phyloP scores from a whole-genome alignment of 2,329 filamentous ascomycete species.

The Trichoderma cornu-damae region DNA sequence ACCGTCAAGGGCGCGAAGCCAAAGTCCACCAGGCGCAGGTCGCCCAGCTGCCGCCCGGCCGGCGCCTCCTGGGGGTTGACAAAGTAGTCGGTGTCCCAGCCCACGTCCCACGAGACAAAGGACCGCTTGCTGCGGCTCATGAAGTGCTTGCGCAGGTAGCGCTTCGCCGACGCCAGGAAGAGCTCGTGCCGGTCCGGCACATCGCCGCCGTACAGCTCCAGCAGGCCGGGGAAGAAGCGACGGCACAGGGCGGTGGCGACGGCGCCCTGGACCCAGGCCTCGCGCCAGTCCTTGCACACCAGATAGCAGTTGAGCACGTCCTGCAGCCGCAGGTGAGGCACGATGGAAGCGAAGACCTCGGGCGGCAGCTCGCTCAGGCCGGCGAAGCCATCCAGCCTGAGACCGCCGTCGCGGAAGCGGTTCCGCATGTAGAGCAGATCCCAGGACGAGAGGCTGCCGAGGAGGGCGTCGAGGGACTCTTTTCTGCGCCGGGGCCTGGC shows the following conservation, averaged over 20 bases:
- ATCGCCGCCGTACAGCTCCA: conserved; percentile 19
- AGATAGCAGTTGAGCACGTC: conserved; percentile 26
- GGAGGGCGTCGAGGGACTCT: conserved; percentile 24
- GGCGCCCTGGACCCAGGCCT: conserved; percentile 24
- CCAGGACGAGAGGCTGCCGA: conserved; percentile 26
- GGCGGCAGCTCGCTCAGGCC: conserved; percentile 26
- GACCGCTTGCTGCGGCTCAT: conserved; percentile 1
- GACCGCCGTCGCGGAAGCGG: conserved; percentile 17
- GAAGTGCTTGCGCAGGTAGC: conserved; percentile 20
- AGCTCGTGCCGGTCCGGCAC: conserved; percentile 19
- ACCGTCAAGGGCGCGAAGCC: conserved; percentile 16
- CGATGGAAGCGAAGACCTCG: conserved; percentile 27
- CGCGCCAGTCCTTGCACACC: conserved; percentile 28
- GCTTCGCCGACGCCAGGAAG: conserved; percentile 18
- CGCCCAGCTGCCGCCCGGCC: neutral
- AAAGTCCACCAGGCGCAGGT: conserved; percentile 18
- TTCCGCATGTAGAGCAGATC: conserved; percentile 28
- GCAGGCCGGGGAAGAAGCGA: conserved; percentile 28
- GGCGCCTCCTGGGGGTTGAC: conserved; percentile 1
- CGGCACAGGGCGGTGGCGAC: conserved; percentile 24
- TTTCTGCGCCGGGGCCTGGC: neutral
- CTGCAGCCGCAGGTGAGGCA: conserved; percentile 23
- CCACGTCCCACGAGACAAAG: conserved; percentile 21
- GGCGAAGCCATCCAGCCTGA: conserved; percentile 25
- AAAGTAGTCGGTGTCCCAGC: conserved; percentile 15